Percentiles rank a stretch among this genome's conserved stretches.
These are phyloP conservation scores for Fusarium sp. DNA, from an alignment of 2,329 filamentous ascomycete genomes.

Conservation along the genomic window DNA sequence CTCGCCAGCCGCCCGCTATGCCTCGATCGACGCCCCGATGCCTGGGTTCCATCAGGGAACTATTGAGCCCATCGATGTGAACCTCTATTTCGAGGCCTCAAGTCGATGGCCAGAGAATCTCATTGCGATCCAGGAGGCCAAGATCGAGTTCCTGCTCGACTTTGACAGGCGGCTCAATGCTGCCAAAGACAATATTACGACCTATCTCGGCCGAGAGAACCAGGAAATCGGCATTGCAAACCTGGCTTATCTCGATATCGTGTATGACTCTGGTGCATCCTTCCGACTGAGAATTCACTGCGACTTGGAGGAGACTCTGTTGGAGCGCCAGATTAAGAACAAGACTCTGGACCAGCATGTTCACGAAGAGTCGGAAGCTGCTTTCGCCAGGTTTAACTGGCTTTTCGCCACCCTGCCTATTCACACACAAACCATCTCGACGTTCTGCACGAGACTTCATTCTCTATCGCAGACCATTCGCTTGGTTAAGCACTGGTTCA, in stretches of 20 bases:
- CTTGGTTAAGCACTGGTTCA: conserved; percentile 90
- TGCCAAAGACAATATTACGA: conserved; percentile 69
- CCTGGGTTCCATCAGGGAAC: conserved; percentile 58
- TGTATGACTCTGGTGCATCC: conserved; percentile 75
- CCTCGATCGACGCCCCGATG: conserved; percentile 64
- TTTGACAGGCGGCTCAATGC: conserved; percentile 78
- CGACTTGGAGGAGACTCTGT: conserved; percentile 84
- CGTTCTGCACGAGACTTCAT: conserved; percentile 82
- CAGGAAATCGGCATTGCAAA: conserved; percentile 76
- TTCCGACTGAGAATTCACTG: conserved; percentile 92
- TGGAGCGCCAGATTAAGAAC: conserved; percentile 83
- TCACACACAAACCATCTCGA: conserved; percentile 84
- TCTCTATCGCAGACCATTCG: conserved; percentile 86
- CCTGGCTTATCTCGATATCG: conserved; percentile 83
- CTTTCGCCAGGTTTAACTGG: conserved; percentile 78
- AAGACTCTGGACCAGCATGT: conserved; percentile 73
- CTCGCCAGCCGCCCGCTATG: conserved; percentile 78
- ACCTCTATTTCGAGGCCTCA: conserved; percentile 93
- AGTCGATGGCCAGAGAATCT: conserved; percentile 94
- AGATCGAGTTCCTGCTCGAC: conserved; percentile 87
- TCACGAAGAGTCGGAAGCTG: conserved; percentile 76
- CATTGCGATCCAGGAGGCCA: conserved; percentile 90
- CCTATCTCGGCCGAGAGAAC: conserved; percentile 86
- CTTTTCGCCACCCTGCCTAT: conserved; percentile 78
- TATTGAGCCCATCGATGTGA: conserved; percentile 75